A percentile compares a stretch with the other conserved stretches of the same genome.
phyloP scores from a whole-genome alignment of 495 filamentous ascomycete genomes.

The Penicillium daleae region DNA sequence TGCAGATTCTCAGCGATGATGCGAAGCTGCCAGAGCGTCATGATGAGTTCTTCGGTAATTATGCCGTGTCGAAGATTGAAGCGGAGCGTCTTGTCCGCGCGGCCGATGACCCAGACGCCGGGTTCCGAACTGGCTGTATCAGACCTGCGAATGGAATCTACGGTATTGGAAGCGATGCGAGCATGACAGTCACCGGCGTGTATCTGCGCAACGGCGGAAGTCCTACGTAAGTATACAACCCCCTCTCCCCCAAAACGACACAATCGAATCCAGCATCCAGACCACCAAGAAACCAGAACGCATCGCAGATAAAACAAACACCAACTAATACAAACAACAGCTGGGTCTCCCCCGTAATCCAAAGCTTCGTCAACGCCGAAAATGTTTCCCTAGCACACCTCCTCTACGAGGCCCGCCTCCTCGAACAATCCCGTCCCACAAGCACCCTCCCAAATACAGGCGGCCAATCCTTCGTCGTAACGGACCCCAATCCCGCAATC shows the following conservation, averaged over 20 bases:
- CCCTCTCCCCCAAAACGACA: background rate
- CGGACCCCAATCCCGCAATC: conserved; percentile 43
- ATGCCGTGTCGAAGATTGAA: conserved; percentile 56
- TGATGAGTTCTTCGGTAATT: conserved; percentile 58
- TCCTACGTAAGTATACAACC: conserved; percentile 40
- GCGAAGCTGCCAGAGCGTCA: conserved; percentile 48
- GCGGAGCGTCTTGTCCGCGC: conserved; percentile 55
- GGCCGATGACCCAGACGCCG: conserved; percentile 41
- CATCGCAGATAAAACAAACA: too few relatives aligned
- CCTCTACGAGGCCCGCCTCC: conserved; percentile 61
- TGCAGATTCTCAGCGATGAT: conserved; percentile 54
- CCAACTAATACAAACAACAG: conserved; percentile 30
- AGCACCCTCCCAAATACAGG: conserved; percentile 44
- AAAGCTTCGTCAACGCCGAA: conserved; percentile 60
- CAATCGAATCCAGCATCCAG: background rate
- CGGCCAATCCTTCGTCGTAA: conserved; percentile 46
- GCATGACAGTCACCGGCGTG: conserved; percentile 44
- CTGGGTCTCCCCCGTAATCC: conserved; percentile 54
- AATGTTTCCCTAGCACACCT: conserved; percentile 62
- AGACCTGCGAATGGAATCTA: conserved; percentile 63
- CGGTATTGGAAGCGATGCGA: conserved; percentile 57
- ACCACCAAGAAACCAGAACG: background rate
- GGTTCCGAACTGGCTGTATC: conserved; percentile 60
- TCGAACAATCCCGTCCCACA: conserved; percentile 44
- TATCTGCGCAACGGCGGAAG: conserved; percentile 35